These are phyloP conservation scores for Globisporangium cederbergense DNA, from an alignment of 352 stramenopile species.

Conservation along the genomic window DNA sequence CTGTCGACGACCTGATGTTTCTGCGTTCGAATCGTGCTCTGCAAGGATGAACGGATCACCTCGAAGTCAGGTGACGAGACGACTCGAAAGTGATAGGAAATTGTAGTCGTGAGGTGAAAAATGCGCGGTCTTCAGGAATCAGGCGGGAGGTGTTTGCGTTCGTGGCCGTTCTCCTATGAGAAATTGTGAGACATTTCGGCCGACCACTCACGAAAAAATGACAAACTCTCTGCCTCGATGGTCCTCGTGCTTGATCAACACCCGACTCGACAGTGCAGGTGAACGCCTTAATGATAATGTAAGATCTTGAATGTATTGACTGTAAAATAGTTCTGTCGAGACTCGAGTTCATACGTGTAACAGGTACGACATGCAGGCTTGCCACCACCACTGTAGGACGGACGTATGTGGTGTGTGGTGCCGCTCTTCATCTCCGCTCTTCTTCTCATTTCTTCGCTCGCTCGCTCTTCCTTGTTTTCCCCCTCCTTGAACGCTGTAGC, in stretches of 20 bases:
- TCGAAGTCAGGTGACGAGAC: no score
- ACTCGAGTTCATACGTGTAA: not conserved
- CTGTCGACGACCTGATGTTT: constrained; percentile 7
- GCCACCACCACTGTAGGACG: not conserved
- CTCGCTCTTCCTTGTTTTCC: not conserved
- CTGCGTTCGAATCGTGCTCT: not conserved
- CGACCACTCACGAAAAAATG: no score
- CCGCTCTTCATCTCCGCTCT: not conserved
- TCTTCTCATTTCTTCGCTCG: not conserved
- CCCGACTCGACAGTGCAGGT: not conserved
- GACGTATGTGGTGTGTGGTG: not conserved
- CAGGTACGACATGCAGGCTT: not conserved
- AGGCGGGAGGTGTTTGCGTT: no score
- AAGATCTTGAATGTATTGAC: not conserved
- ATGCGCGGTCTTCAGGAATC: no score
- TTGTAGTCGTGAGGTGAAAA: no score
- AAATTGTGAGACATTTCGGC: no score
- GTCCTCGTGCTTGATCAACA: no score
- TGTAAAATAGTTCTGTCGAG: not conserved
- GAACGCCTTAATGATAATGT: not conserved
- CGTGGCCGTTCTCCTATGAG: no score
- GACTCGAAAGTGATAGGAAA: no score
- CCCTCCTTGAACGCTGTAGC: constrained; percentile 4
- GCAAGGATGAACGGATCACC: no score
- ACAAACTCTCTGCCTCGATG: no score